These are phyloP conservation scores for Claviceps quebecensis DNA, from an alignment of 2,329 filamentous ascomycete genomes.

Conservation along the genomic window DNA sequence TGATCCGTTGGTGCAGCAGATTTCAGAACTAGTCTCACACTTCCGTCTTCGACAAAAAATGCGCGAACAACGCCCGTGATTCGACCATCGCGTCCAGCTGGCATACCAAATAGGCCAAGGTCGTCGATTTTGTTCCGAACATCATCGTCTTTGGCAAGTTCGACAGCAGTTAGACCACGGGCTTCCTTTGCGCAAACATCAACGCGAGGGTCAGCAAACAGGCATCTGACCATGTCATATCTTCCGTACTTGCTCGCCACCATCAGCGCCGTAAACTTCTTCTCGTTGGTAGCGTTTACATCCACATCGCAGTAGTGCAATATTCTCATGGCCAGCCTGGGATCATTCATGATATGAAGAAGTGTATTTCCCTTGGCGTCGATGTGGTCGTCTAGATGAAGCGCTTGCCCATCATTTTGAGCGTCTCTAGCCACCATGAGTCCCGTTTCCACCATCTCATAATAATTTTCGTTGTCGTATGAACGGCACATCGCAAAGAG, in stretches of 20 bases:
- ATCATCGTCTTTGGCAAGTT: slow-evolving; percentile 95
- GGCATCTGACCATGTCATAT: slow-evolving; percentile 76
- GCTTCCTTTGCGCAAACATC: slow-evolving; percentile 74
- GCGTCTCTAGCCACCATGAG: slow-evolving; percentile 57
- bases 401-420: slow-evolving; percentile 63
- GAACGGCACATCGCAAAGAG: slow-evolving; percentile 89
- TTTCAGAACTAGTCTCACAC: slow-evolving; percentile 83
- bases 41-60: slow-evolving; percentile 95
- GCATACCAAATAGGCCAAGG: slow-evolving; percentile 66
- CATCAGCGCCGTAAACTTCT: slow-evolving; percentile 90
- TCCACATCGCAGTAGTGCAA: slow-evolving; percentile 83
- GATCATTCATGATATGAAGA: slow-evolving; percentile 87
- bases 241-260: slow-evolving; percentile 96
- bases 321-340: slow-evolving; percentile 59
- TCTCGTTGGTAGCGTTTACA: slow-evolving; percentile 90
- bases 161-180: slow-evolving; percentile 82
- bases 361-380: slow-evolving; percentile 89
- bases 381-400: slow-evolving; percentile 86
- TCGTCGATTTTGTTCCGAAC: slow-evolving; percentile 95
- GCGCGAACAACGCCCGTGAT: slow-evolving; percentile 88
- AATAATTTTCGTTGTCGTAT: slow-evolving; percentile 84
- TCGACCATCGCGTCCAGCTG: slow-evolving; percentile 57
- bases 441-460: slow-evolving; percentile 72
- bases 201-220: slow-evolving; percentile 79
- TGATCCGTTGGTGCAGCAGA: slow-evolving; percentile 75